Evolutionary conservation across 441 rosid genomes (phyloP), one percentile per base, ranked within the genome.

Genomic region (Capsella rubella): DNA sequence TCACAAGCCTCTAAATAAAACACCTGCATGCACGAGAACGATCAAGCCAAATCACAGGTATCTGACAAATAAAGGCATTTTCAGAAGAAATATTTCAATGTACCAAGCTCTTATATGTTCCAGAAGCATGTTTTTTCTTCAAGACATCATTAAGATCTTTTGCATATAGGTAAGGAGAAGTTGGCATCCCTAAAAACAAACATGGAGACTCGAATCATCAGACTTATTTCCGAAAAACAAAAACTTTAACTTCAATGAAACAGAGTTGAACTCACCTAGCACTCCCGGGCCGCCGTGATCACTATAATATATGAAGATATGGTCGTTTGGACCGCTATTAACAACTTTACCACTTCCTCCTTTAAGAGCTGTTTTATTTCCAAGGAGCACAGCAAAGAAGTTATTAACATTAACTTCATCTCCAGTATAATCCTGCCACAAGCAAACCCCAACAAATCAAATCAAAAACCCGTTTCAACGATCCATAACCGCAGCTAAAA

Each of bases 271-370:
- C 97, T 81, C 40, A 95, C 99, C 99, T 13, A 92, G 91, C 50
- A 94, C 90, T 29, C 97, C 99, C 1, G 97, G 93, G 72, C 97
- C 97, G 2, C 99, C 99, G 57, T 94, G 99, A 71, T 94, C 99
- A 10, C 87, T 59, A 63, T 94, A 94, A 73, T 82, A 95, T 65
- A 95, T 84, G 80, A 95, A 95, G 67, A 92, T 87, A 82, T 88
- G 94, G 82, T 92, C 99, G 53, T 92, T 74, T 4, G 96, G 96
- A 67, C 97, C 89, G 66, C 93, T 94, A 78, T 88, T 84, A 46
- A 95, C 82, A 63, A 92, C 97, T 70, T 95, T 92, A 37, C 97
- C 91, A 27, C 95, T 92, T 40, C 99, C 97, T n/a, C 99, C 97
- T 13, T 87, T 85, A 64, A 95, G 80, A 64, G 96, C 97, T 47